phyloP scores from a whole-genome alignment of 148 eudicot genomes.

The Rhododendron mucronatum region DNA sequence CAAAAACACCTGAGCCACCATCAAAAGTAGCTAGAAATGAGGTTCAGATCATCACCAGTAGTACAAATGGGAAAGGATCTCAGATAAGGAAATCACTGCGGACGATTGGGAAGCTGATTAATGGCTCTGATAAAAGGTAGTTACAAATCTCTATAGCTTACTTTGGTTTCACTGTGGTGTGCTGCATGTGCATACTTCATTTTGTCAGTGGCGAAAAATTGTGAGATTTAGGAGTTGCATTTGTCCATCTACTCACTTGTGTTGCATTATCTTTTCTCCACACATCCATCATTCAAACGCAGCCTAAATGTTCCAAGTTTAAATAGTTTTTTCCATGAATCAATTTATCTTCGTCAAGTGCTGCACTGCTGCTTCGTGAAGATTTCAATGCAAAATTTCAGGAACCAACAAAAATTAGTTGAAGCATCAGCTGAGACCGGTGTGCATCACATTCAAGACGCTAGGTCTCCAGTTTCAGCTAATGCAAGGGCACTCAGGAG shows the following conservation, averaged over 20 bases:
- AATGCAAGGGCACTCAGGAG: conserved; percentile 50
- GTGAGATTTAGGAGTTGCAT: background rate
- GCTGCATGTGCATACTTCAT: background rate
- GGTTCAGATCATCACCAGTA: conserved; percentile 11
- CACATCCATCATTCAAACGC: background rate
- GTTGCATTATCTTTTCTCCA: background rate
- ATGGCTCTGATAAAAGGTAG: conserved; percentile 83
- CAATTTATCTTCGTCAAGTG: background rate
- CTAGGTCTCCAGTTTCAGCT: conserved; percentile 38
- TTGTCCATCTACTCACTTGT: background rate
- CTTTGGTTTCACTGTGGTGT: background rate
- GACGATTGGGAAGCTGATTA: conserved; percentile 74
- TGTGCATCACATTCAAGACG: conserved; percentile 15
- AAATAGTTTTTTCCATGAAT: background rate
- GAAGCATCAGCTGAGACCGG: conserved; percentile 36
- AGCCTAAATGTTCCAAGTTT: background rate
- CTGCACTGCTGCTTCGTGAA: background rate
- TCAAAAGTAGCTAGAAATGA: conserved; percentile 14
- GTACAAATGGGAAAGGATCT: conserved; percentile 54
- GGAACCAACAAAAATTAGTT: conserved; percentile 44
- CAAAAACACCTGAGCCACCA: conserved; percentile 50
- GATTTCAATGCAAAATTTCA: conserved; percentile 16
- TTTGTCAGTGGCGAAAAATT: background rate
- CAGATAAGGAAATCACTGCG: conserved; percentile 80
- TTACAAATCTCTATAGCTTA: background rate